A percentile compares a stretch with the other conserved stretches of the same genome.
Conservation (phyloP, 495 filamentous ascomycete species). For the Podospora fimiseda region DNA sequence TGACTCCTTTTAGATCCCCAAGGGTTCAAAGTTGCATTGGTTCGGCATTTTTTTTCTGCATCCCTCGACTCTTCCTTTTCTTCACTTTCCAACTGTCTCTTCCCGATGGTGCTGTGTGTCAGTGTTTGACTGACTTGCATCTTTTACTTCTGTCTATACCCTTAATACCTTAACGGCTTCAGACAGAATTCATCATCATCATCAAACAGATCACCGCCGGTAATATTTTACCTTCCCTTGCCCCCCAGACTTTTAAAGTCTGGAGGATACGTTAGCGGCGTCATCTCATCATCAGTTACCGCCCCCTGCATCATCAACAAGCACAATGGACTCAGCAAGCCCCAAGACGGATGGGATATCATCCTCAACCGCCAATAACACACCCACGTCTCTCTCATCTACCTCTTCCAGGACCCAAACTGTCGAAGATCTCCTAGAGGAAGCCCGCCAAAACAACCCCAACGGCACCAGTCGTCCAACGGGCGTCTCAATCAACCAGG, state of each 20-base stretch:
- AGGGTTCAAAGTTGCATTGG: too few species aligned
- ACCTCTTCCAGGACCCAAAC: conserved; percentile 35
- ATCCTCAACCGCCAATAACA: not conserved
- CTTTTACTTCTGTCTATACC: too few species aligned
- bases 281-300: not conserved
- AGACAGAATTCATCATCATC: not conserved
- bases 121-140: not conserved
- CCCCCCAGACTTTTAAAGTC: not conserved
- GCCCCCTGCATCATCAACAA: not conserved
- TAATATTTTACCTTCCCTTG: conserved; percentile 1
- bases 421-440: conserved; percentile 39
- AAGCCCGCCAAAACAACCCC: conserved; percentile 42
- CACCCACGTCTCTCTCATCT: conserved; percentile 24
- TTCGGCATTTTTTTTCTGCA: not conserved
- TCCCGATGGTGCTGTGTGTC: not conserved
- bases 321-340: not conserved
- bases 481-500: conserved; percentile 63
- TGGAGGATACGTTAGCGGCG: not conserved
- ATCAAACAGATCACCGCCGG: not conserved
- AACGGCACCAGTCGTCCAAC: conserved; percentile 42
- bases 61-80: not conserved
- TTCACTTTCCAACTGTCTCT: not conserved
- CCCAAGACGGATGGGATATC: not conserved
- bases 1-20: not conserved
- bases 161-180: too few species aligned